These are phyloP conservation scores for Diospyros lotus DNA, from an alignment of 148 eudicot species.

Conservation along the genomic window DNA sequence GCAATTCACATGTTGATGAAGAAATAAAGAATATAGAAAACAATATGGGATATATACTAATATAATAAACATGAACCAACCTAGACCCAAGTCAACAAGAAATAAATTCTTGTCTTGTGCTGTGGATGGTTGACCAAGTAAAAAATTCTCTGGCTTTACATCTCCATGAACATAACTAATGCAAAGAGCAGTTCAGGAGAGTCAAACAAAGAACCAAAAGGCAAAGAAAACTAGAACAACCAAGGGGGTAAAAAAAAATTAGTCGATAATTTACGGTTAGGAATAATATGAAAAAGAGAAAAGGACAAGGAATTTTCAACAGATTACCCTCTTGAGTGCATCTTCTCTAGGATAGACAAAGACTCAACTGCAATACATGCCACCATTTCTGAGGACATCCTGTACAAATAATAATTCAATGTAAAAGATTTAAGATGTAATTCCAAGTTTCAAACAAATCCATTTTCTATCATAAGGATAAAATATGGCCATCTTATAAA, in stretches of 20 bases:
- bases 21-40: slow-evolving; percentile 4
- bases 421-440: not conserved
- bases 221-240: not conserved
- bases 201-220: not conserved
- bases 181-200: slow-evolving; percentile 13
- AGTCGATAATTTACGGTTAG: not conserved
- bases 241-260: too few relatives aligned
- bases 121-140: slow-evolving; percentile 83
- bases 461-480: not conserved
- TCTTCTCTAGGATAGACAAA: slow-evolving; percentile 77
- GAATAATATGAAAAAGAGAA: not conserved
- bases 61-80: slow-evolving; percentile 24
- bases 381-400: slow-evolving; percentile 90
- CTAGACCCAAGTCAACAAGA: slow-evolving; percentile 88
- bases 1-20: slow-evolving; percentile 20
- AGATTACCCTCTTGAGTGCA: slow-evolving; percentile 77
- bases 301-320: not conserved
- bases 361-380: slow-evolving; percentile 88
- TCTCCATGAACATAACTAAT: slow-evolving; percentile 88
- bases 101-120: slow-evolving; percentile 79
- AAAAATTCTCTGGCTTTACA: slow-evolving; percentile 87
- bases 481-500: not conserved
- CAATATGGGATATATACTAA: not conserved
- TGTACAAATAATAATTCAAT: slow-evolving; percentile 24
- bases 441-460: not conserved